Percentiles rank a stretch among this genome's conserved stretches.
Conservation (phyloP, 768 basidiomycete species). For the Suillus subaureus region DNA sequence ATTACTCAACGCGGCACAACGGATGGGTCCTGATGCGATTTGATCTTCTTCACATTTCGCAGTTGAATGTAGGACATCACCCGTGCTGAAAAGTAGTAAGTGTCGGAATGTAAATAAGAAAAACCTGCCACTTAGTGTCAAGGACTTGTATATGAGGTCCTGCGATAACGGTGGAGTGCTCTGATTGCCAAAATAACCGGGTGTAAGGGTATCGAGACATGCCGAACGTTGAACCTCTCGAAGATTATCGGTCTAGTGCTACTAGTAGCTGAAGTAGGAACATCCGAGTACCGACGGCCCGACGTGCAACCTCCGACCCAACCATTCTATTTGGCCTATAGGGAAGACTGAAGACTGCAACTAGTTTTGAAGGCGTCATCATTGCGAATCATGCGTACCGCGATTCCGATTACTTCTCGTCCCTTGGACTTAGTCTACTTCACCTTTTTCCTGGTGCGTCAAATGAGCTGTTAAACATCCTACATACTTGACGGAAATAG, state of each 20-base stretch:
- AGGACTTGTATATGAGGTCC: slow-evolving; percentile 68
- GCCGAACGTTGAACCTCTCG: neutral
- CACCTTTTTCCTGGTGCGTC: slow-evolving; percentile 63
- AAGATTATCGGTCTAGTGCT: neutral
- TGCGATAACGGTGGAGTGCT: slow-evolving; percentile 46
- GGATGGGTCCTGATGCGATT: slow-evolving; percentile 54
- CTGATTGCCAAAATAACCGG: slow-evolving; percentile 42
- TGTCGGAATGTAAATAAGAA: slow-evolving; percentile 5
- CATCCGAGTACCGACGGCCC: neutral
- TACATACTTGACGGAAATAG: slow-evolving; percentile 28
- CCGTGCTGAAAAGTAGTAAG: slow-evolving; percentile 45
- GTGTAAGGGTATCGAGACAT: slow-evolving; percentile 54
- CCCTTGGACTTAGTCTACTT: slow-evolving; percentile 73
- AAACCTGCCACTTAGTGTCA: slow-evolving; percentile 48
- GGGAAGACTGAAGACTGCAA: neutral
- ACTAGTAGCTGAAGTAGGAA: neutral
- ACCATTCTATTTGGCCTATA: neutral
- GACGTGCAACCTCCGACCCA: neutral
- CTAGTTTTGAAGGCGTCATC: neutral
- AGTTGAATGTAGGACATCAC: slow-evolving; percentile 51
- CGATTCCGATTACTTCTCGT: slow-evolving; percentile 51
- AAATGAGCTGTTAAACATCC: neutral
- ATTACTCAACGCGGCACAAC: slow-evolving; percentile 56
- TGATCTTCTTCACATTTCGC: slow-evolving; percentile 31
- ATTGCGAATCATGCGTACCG: slow-evolving; percentile 15